Conservation (phyloP, 352 stramenopile genomes). For the Aphanomyces astaci region DNA sequence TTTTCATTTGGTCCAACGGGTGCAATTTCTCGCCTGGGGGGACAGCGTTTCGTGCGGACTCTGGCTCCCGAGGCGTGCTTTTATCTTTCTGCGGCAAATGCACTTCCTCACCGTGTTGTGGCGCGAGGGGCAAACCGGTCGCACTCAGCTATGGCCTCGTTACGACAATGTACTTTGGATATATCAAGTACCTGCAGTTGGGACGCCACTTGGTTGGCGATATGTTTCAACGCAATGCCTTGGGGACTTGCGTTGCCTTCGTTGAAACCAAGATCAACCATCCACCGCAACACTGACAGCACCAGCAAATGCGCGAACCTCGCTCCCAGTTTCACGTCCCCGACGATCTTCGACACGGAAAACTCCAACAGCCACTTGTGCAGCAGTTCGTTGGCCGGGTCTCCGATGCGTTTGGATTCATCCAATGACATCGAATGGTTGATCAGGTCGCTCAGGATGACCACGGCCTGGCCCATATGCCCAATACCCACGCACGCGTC, state of each 20-base stretch:
- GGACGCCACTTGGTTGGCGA: background rate
- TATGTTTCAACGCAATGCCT: conserved; percentile 4
- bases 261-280: background rate
- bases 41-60: background rate
- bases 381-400: conserved; percentile 7
- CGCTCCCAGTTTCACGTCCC: background rate
- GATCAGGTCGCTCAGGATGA: background rate
- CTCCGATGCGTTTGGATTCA: conserved; percentile 9
- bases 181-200: conserved; percentile 22
- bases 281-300: conserved; percentile 9
- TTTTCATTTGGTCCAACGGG: background rate
- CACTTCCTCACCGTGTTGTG: background rate
- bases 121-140: background rate
- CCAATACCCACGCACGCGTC: conserved; percentile 16
- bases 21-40: background rate
- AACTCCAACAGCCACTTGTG: conserved; percentile 11
- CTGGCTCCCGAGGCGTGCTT: background rate
- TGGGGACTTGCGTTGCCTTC: conserved; percentile 6
- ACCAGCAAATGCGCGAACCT: background rate
- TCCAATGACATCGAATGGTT: background rate
- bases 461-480: background rate
- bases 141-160: background rate
- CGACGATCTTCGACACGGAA: background rate
- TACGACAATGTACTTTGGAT: no score
- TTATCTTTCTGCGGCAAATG: background rate